Evolutionary conservation across 352 stramenopile species (phyloP).

Genomic region (Globisporangium recalcitrans): DNA sequence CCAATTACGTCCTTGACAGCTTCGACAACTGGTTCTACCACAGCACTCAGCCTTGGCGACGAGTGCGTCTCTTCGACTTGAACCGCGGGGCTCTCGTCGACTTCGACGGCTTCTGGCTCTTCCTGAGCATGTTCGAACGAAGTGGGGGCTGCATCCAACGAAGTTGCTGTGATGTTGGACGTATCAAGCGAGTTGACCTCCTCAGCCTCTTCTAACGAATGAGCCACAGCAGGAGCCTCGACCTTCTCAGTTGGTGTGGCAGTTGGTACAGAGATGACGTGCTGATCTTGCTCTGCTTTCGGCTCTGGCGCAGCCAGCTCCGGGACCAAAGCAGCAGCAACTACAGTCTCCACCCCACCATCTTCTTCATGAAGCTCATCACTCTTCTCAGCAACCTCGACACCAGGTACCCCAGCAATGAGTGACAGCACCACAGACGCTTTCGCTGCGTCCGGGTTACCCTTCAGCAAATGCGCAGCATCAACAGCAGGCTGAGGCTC

Average conservation of each 20-base stretch:
- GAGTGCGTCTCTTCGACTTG: background rate
- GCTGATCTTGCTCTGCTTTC: background rate
- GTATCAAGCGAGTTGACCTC: background rate
- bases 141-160: background rate
- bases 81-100: background rate
- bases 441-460: background rate
- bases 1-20: background rate
- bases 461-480: background rate
- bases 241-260: background rate
- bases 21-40: background rate
- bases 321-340: no score
- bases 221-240: background rate
- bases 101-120: background rate
- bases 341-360: background rate
- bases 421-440: background rate
- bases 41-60: background rate
- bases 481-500: background rate
- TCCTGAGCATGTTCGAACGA: background rate
- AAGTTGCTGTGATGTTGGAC: background rate
- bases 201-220: background rate
- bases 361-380: background rate
- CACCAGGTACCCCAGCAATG: background rate
- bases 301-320: background rate
- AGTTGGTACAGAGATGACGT: background rate
- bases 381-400: background rate